Conservation (phyloP, 805 yeast genomes). For the Candida ulmi region DNA sequence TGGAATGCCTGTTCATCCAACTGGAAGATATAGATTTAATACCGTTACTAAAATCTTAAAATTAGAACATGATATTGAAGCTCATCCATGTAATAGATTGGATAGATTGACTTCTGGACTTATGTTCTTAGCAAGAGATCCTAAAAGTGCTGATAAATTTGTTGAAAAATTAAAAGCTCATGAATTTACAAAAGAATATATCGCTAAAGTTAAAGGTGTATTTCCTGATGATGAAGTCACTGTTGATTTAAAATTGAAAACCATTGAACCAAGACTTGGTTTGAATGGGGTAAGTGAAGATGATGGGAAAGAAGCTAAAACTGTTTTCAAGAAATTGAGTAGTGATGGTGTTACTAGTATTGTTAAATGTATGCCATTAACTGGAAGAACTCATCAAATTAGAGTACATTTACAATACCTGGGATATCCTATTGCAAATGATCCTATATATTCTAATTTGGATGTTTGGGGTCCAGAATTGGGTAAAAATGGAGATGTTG, state of each 20-base stretch:
- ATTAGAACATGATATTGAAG: constrained; percentile 56
- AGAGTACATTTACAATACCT: constrained; percentile 85
- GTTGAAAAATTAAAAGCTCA: constrained; percentile 44
- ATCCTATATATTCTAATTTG: constrained; percentile 80
- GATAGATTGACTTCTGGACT: constrained; percentile 93
- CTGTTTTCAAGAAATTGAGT: constrained; percentile 43
- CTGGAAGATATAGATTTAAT: constrained; percentile 75
- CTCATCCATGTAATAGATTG: constrained; percentile 84
- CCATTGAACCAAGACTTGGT: constrained; percentile 70
- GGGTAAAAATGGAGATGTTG: constrained; percentile 55
- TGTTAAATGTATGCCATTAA: constrained; percentile 78
- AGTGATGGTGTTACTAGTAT: constrained; percentile 42
- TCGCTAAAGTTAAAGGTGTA: constrained; percentile 83
- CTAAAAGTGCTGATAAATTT: constrained; percentile 62
- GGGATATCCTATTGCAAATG: constrained; percentile 91
- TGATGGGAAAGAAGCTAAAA: constrained; percentile 59
- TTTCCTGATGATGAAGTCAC: constrained; percentile 59
- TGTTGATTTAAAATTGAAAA: constrained; percentile 63
- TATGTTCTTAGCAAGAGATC: constrained; percentile 47
- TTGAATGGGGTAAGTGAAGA: constrained; percentile 39
- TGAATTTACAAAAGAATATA: constrained; percentile 65
- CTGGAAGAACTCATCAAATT: constrained; percentile 95
- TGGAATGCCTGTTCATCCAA: constrained; percentile 94
- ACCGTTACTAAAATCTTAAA: constrained; percentile 74
- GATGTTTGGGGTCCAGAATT: constrained; percentile 73